phyloP scores from a whole-genome alignment of 805 yeast species.

The Wickerhamomyces bovis region DNA sequence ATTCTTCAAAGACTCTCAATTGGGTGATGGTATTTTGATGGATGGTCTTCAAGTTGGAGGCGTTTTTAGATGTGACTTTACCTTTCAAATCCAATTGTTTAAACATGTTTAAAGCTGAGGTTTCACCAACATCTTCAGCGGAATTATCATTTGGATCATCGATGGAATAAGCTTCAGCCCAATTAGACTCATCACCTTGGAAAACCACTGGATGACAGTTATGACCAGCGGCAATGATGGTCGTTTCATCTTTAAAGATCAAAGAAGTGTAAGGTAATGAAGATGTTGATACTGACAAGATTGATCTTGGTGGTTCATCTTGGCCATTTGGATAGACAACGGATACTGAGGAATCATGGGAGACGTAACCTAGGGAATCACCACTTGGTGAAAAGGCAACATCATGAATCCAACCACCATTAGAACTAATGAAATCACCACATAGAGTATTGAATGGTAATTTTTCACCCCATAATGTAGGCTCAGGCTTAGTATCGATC shows the following conservation, averaged over 20 bases:
- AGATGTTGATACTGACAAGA: slow-evolving; percentile 53
- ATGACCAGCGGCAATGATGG: slow-evolving; percentile 84
- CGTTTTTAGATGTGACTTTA: slow-evolving; percentile 41
- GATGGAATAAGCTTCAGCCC: slow-evolving; percentile 50
- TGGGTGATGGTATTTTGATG: slow-evolving; percentile 88
- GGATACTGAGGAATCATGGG: slow-evolving; percentile 82
- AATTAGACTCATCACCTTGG: slow-evolving; percentile 55
- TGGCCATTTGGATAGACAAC: slow-evolving; percentile 72
- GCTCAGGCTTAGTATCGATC: slow-evolving; percentile 73
- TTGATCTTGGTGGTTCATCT: slow-evolving; percentile 57
- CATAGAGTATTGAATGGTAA: slow-evolving; percentile 90
- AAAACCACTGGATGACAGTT: slow-evolving; percentile 87
- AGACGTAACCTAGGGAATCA: slow-evolving; percentile 69
- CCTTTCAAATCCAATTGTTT: slow-evolving; percentile 95
- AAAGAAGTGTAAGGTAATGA: slow-evolving; percentile 78
- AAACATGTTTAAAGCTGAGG: slow-evolving; percentile 86
- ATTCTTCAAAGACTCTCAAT: slow-evolving; percentile 42
- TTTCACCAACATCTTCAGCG: slow-evolving; percentile 45
- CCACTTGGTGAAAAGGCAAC: slow-evolving; percentile 80
- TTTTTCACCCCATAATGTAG: slow-evolving; percentile 89
- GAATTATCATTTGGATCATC: slow-evolving; percentile 51
- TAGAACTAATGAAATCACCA: slow-evolving; percentile 67
- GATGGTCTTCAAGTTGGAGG: slow-evolving; percentile 56
- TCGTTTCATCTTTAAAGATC: slow-evolving; percentile 59
- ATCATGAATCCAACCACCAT: slow-evolving; percentile 89